Evolutionary conservation across 345 rosid species (phyloP), one percentile per base, ranked within the genome.

Genomic region (Nephelium lappaceum): DNA sequence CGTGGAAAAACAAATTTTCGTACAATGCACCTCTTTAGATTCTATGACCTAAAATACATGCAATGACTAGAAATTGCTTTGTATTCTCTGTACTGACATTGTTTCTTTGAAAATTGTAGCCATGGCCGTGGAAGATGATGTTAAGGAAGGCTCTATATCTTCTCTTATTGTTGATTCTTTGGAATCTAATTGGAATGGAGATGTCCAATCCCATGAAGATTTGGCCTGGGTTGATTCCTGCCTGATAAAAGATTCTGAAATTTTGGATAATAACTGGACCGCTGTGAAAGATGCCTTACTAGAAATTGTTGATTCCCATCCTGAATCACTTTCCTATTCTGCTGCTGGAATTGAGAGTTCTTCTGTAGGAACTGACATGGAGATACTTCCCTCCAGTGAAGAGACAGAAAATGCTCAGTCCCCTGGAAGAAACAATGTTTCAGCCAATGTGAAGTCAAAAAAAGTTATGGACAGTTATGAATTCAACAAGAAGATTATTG

Each of bases 151-250:
- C 53, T 72, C 84, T 31, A 3, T 78, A 10, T 71, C 84, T 74
- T 63, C 83, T 21, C 2, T 72, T 78, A 51, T 72, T 73, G 31
- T 43, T 36, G 86, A 81, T 69, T 82, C 87, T 4, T 67, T 78
- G 81, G 81, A 60, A 75, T 69, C 75, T 18, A 82, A 49, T 14
- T 69, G 57, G 69, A 45, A 6, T 19, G 85, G 73, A 47, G 87
- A 88, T 71, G 74, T 45, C 42, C 80, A 84, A 79, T 89, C 89
- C 6, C 72, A 86, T 74, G 97, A 90, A 78, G 87, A 83, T 79
- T 67, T 85, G 78, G 90, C 92, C 43, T 93, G 95, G 97, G 91
- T 81, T 71, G 92, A 93, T 83, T 93, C 94, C 65, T 93, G 95
- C 78, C 84, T 89, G 72, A 69, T 83, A 74, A 79, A 77, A 49